Evolutionary conservation across 441 rosid species (phyloP).

Genomic region (Bruguiera hainesii): DNA sequence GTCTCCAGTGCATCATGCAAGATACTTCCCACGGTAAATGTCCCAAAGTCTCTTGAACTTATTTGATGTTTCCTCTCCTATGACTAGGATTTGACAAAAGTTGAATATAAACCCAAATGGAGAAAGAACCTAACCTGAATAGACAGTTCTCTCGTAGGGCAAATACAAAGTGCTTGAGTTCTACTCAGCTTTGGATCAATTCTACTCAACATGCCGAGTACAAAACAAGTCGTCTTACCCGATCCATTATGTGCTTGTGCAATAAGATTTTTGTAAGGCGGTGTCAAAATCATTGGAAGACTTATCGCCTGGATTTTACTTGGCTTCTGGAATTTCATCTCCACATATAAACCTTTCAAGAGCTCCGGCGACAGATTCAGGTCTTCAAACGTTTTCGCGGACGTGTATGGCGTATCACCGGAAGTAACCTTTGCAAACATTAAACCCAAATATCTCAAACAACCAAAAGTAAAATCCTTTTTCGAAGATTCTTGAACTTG

Average conservation of each 20-base stretch:
- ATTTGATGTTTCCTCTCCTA: no score
- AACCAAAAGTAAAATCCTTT: background rate
- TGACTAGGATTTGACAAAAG: background rate
- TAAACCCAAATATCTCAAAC: background rate
- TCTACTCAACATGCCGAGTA: constrained; percentile 92
- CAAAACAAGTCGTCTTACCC: constrained; percentile 97
- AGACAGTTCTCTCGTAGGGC: constrained; percentile 92
- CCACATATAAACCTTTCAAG: constrained; percentile 82
- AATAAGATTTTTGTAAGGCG: constrained; percentile 75
- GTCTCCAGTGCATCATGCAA: no score
- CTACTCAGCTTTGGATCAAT: constrained; percentile 51
- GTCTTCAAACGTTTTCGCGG: constrained; percentile 78
- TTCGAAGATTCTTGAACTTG: no score
- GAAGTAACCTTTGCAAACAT: constrained; percentile 50
- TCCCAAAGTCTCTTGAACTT: no score
- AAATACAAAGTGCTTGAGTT: constrained; percentile 93
- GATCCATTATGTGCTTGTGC: constrained; percentile 99
- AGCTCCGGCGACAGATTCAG: constrained; percentile 73
- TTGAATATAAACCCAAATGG: background rate
- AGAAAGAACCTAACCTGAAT: constrained; percentile 58
- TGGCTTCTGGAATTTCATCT: constrained; percentile 91
- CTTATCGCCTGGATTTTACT: constrained; percentile 93
- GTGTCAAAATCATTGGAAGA: constrained; percentile 89
- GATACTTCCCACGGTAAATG: no score
- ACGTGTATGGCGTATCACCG: constrained; percentile 79